These are phyloP conservation scores for Xanthoceras sorbifolium DNA, from an alignment of 345 rosid species.

Conservation along the genomic window DNA sequence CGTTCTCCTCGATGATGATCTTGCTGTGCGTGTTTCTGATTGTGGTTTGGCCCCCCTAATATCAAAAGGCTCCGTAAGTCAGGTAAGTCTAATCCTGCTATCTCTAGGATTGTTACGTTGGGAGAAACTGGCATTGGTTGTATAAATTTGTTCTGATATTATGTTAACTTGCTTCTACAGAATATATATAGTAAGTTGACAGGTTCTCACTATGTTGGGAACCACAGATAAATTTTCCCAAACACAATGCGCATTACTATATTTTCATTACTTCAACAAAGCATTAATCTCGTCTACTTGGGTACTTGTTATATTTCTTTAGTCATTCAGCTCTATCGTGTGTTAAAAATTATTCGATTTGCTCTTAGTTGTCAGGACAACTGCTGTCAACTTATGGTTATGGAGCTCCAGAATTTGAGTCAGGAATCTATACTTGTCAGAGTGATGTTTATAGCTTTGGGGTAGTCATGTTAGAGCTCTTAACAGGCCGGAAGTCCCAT, in stretches of 20 bases:
- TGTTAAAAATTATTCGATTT: constrained; percentile 23
- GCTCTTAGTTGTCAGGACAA: constrained; percentile 88
- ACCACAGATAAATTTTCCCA: neutral
- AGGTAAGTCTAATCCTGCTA: constrained; percentile 48
- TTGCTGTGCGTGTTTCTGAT: constrained; percentile 73
- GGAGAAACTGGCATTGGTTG: neutral
- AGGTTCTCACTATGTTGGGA: neutral
- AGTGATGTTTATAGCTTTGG: constrained; percentile 99
- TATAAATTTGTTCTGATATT: neutral
- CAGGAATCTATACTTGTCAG: constrained; percentile 78
- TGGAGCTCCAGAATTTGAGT: constrained; percentile 97
- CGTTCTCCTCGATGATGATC: constrained; percentile 87
- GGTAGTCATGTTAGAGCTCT: constrained; percentile 93
- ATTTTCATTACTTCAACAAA: neutral
- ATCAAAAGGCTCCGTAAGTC: constrained; percentile 86
- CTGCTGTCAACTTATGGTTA: constrained; percentile 74
- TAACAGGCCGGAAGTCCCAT: constrained; percentile 85
- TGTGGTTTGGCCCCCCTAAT: constrained; percentile 90
- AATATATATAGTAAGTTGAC: neutral
- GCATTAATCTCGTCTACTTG: neutral
- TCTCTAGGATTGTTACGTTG: neutral
- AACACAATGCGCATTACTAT: neutral
- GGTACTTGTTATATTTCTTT: neutral
- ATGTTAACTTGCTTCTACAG: neutral
- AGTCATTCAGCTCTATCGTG: constrained; percentile 2